Evolutionary conservation across 1,284 basidiomycete species (phyloP).

Genomic region (Grifola frondosa): DNA sequence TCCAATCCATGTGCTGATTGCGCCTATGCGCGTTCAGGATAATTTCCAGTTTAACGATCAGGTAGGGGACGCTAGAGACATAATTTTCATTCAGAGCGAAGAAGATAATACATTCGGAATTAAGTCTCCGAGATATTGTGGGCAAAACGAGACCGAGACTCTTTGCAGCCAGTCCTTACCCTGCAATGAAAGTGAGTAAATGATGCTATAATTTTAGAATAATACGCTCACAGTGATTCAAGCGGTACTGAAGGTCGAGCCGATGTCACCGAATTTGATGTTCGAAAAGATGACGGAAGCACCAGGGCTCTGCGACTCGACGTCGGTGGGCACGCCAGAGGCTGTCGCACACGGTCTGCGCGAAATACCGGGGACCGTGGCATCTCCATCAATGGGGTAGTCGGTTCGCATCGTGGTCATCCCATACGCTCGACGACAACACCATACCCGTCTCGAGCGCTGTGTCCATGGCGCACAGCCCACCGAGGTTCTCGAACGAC

Average conservation of each 20-base stretch:
- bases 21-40: too few relatives aligned
- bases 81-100: too few relatives aligned
- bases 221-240: too few relatives aligned
- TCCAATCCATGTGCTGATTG: too few relatives aligned
- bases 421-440: constrained; percentile 52
- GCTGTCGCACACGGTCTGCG: constrained; percentile 50
- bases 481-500: constrained; percentile 31
- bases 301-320: constrained; percentile 39
- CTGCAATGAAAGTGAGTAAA: too few relatives aligned
- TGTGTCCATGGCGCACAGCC: constrained; percentile 40
- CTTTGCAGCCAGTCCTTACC: too few relatives aligned
- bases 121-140: too few relatives aligned
- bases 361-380: constrained; percentile 44
- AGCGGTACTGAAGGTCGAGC: constrained; percentile 44
- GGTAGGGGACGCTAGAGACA: too few relatives aligned
- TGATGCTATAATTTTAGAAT: too few relatives aligned
- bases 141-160: too few relatives aligned
- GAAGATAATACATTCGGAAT: too few relatives aligned
- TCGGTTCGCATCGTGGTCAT: constrained; percentile 48
- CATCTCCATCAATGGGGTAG: constrained; percentile 43
- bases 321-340: constrained; percentile 44
- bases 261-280: constrained; percentile 53
- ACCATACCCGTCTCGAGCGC: constrained; percentile 49
- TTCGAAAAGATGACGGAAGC: constrained; percentile 51
- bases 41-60: too few relatives aligned